Conservation (phyloP, 2,329 filamentous ascomycete species). For the Trichoderma arundinaceum region DNA sequence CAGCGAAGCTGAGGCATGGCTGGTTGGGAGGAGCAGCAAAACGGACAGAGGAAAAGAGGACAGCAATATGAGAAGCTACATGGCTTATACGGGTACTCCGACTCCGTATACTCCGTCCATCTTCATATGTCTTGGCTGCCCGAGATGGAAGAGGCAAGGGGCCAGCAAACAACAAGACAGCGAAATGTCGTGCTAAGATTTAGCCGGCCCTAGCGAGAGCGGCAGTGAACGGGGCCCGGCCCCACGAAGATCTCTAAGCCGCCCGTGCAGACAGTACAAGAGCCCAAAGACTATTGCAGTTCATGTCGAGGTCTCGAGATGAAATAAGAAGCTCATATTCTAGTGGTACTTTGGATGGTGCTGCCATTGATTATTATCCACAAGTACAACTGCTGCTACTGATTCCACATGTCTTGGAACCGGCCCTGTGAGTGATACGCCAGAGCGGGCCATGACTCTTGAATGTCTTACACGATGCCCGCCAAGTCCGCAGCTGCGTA, state of each 20-base stretch:
- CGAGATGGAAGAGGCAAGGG: not conserved
- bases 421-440: not conserved
- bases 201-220: not conserved
- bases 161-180: not conserved
- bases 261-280: not conserved
- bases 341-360: too few species aligned
- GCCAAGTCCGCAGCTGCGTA: not conserved
- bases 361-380: too few species aligned
- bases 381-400: too few species aligned
- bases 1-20: not conserved
- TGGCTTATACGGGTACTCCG: not conserved
- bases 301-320: too few species aligned
- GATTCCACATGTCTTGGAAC: not conserved
- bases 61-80: too few species aligned
- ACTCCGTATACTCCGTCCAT: not conserved
- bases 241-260: not conserved
- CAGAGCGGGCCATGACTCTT: not conserved
- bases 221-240: not conserved
- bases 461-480: conserved; percentile 1
- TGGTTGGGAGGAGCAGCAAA: not conserved
- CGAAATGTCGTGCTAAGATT: not conserved
- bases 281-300: too few species aligned
- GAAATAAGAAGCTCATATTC: too few species aligned
- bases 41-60: not conserved
- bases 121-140: not conserved